These are phyloP conservation scores for Domatiomyces globalis DNA, from an alignment of 2,329 filamentous ascomycete genomes.

Conservation along the genomic window DNA sequence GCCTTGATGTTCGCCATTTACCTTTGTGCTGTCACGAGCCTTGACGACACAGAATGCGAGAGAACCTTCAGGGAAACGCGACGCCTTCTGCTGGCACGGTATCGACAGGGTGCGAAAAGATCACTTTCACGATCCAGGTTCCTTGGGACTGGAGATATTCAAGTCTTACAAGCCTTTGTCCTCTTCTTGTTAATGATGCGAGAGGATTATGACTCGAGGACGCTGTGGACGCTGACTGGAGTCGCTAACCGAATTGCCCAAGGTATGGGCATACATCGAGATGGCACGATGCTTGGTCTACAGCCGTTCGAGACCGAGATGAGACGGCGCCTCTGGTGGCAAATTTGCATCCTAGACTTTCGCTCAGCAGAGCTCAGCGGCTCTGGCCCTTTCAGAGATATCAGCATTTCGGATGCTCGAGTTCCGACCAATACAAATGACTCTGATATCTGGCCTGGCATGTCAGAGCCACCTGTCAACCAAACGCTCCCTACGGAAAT, in stretches of 20 bases:
- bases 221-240: conserved; percentile 31
- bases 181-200: conserved; percentile 45
- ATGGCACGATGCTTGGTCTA: conserved; percentile 33
- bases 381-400: conserved; percentile 13
- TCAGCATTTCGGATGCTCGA: conserved; percentile 25
- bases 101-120: conserved; percentile 49
- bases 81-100: conserved; percentile 35
- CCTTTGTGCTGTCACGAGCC: conserved; percentile 41
- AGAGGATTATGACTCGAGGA: conserved; percentile 30
- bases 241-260: conserved; percentile 29
- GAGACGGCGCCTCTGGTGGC: conserved; percentile 28
- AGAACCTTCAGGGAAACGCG: conserved; percentile 42
- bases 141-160: conserved; percentile 46
- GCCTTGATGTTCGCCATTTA: conserved; percentile 48
- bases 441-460: conserved; percentile 36
- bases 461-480: conserved; percentile 33
- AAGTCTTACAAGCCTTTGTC: conserved; percentile 48
- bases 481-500: conserved; percentile 39
- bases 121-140: conserved; percentile 49
- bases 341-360: conserved; percentile 34
- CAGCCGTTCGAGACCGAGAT: conserved; percentile 38
- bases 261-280: conserved; percentile 27
- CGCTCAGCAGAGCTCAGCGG: conserved; percentile 22
- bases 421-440: conserved; percentile 41
- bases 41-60: conserved; percentile 26